phyloP scores from a whole-genome alignment of 2,329 filamentous ascomycete genomes.

The Sphaerulina populicola region DNA sequence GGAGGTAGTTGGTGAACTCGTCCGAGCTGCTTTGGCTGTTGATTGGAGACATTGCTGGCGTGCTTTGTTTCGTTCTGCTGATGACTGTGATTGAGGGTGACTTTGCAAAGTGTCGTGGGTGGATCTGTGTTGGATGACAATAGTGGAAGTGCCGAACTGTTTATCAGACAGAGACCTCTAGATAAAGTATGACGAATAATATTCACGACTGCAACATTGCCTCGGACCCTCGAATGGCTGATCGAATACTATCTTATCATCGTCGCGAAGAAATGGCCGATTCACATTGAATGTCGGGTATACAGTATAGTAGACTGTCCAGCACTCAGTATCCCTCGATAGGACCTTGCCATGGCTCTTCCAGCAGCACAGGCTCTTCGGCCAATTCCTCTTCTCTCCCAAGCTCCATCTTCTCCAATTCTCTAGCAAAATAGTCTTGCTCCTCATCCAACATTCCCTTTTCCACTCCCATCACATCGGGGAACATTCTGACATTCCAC shows the following conservation, averaged over 20 bases:
- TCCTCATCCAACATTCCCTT: constrained; percentile 36
- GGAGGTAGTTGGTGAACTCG: not conserved
- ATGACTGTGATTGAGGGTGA: not conserved
- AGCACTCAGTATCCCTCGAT: constrained; percentile 26
- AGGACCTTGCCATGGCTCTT: constrained; percentile 20
- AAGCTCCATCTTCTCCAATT: constrained; percentile 45
- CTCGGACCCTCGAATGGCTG: too few relatives aligned
- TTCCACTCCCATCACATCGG: constrained; percentile 59
- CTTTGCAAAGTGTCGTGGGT: too few relatives aligned
- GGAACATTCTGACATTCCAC: constrained; percentile 79
- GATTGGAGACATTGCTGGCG: not conserved
- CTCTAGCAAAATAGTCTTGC: constrained; percentile 43
- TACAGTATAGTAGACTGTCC: too few relatives aligned
- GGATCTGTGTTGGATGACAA: too few relatives aligned
- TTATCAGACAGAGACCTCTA: too few relatives aligned
- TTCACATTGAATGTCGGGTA: not conserved
- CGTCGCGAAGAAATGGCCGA: not conserved
- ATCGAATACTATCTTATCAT: too few relatives aligned
- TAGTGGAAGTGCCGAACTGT: too few relatives aligned
- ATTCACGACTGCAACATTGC: too few relatives aligned
- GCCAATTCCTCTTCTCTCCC: constrained; percentile 17
- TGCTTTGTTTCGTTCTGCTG: not conserved
- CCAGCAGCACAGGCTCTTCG: constrained; percentile 19
- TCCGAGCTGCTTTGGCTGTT: not conserved
- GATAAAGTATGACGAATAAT: too few relatives aligned